Conservation (phyloP, 2,329 filamentous ascomycete genomes). For the Zalaria obscura region DNA sequence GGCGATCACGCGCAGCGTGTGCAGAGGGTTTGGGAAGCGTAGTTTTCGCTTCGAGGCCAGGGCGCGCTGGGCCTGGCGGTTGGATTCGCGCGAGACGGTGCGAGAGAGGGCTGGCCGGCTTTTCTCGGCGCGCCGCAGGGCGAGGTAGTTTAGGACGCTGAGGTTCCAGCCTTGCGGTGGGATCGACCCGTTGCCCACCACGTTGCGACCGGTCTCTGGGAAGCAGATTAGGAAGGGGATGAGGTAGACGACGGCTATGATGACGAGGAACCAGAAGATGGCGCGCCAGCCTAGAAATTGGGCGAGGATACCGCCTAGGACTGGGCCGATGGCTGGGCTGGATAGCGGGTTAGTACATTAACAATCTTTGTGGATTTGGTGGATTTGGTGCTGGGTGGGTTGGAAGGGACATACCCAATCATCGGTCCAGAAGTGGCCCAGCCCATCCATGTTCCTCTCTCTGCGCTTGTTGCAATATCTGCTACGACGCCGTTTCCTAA, state of each 20-base stretch:
- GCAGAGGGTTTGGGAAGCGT: constrained; percentile 30
- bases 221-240: constrained; percentile 16
- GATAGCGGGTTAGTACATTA: background rate
- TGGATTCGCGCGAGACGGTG: constrained; percentile 11
- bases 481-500: constrained; percentile 19
- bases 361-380: background rate
- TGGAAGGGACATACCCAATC: constrained; percentile 2
- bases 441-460: constrained; percentile 21
- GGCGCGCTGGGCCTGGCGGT: constrained; percentile 10
- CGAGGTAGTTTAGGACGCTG: constrained; percentile 14
- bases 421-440: constrained; percentile 15
- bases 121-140: constrained; percentile 7
- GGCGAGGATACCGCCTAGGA: constrained; percentile 17
- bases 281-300: constrained; percentile 21
- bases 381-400: background rate
- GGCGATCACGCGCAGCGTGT: constrained; percentile 23
- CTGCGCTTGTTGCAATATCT: constrained; percentile 20
- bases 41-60: constrained; percentile 19
- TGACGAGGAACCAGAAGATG: constrained; percentile 31
- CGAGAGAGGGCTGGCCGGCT: constrained; percentile 7
- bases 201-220: constrained; percentile 25
- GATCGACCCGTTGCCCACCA: constrained; percentile 24
- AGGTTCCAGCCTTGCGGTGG: constrained; percentile 15
- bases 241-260: constrained; percentile 21
- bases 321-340: constrained; percentile 12